Evolutionary conservation across 768 basidiomycete species (phyloP), one percentile per base, ranked within the genome.

Genomic region (Tephrocybe sp.): DNA sequence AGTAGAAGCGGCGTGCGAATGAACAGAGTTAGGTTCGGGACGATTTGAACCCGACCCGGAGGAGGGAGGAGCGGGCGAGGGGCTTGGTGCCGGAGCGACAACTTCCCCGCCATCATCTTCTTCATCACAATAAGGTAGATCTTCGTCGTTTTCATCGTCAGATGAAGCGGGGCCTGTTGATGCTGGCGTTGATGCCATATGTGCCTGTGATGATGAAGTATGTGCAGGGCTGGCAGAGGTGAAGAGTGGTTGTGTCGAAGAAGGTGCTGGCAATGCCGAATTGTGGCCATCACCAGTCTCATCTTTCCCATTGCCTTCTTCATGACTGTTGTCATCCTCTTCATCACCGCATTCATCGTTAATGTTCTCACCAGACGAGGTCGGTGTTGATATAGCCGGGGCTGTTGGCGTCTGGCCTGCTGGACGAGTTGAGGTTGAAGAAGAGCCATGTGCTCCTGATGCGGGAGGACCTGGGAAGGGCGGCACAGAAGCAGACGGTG

Each of bases 101-200:
- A n/a, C 14, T 2, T 45, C 47, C 14, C 30, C 23, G 4, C 42
- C 48, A 30, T 50, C 45, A n/a, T 46, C 45, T 3, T 33, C 46
- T 20, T 54, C 53, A 20, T 39, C 49, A 25, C 49, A 42, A 14
- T 9, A 10, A 4, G 28, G 28, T 30, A 30, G 28, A 30, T 50
- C 49, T 10, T 50, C 49, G 26, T 53, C 51, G 32, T 52, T 33
- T 6, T 48, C 52, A 15, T 33, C 17, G 23, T 34, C 18, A 34
- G 42, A 49, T 15, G 47, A 37, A 18, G 24, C 32, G 18, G 46
- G 33, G 2, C 15, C 21, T 23, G 45, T 25, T 18, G 39, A 33
- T 17, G 25, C 24, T 26, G 51, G 11, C 18, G 24, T 8, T 14
- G 43, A 14, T 12, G 42, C 15, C 34, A 32, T 14, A 41, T 15